Evolutionary conservation across 1,139 yeast genomes (phyloP), one percentile per base, ranked within the genome.

Genomic region (Suhomyces bokatorum): DNA sequence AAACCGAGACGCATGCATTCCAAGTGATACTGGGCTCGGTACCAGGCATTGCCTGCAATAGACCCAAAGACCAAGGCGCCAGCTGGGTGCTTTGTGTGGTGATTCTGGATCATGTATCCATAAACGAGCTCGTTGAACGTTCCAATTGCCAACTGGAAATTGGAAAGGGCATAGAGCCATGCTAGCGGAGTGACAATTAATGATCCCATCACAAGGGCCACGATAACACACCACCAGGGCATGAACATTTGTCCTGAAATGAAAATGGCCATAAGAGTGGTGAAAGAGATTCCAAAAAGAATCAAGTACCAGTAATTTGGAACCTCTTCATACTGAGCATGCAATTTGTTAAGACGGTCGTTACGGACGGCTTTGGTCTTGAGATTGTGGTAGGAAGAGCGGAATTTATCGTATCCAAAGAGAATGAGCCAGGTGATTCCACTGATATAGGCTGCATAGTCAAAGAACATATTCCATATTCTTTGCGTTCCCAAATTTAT

Each of bases 21-120:
- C 29, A 77, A 60, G 53, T 74, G 75, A 50, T 64, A 73, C 53
- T 77, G 81, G 1, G 80, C 79, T 39, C 81, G 55, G 50, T 77
- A 76, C 80, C 81, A 77, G 1, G 80, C 77, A 54, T 76, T 73
- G 1, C 81, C 81, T 0, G 80, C 77, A 13, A 78, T 62, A 2
- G 80, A 70, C 4, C 80, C 78, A 53, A 74, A 77, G 2, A 75
- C 69, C 1, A 75, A 58, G 1, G 78, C 80, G 10, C 78, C 75
- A 2, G 71, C 78, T 0, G 80, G 81, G 47, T 76, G 80, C 36
- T 56, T 57, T 15, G 55, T 43, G 3, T 52, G 42, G 11, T 44
- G 37, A 16, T 58, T 52, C 50, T 76, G 75, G 4, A 73, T 66
- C 68, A 77, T 61, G 47, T 68, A 63, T 0, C 81, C 81, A 49